These are phyloP conservation scores for Polychaeton citri DNA, from an alignment of 2,329 filamentous ascomycete genomes.

Conservation along the genomic window DNA sequence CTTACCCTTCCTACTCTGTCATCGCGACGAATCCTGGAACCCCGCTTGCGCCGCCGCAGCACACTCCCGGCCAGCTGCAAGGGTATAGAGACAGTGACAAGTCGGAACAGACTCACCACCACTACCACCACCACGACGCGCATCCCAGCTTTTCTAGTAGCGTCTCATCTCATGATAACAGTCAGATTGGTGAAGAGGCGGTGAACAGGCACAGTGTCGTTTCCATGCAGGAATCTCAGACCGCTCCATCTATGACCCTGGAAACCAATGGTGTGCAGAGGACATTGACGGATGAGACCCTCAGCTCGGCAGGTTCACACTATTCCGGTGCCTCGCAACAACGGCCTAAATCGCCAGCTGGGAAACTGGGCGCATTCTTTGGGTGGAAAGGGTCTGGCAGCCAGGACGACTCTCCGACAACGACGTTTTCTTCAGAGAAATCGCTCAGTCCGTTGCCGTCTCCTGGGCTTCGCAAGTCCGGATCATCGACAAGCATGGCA, in stretches of 20 bases:
- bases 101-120: too few species aligned
- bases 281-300: slow-evolving; percentile 20
- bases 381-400: slow-evolving; percentile 48
- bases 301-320: slow-evolving; percentile 7
- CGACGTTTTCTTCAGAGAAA: slow-evolving; percentile 45
- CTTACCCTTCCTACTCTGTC: too few species aligned
- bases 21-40: too few species aligned
- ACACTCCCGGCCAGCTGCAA: too few species aligned
- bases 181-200: background rate
- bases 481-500: slow-evolving; percentile 19
- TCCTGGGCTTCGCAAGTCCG: slow-evolving; percentile 24
- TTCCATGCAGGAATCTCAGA: slow-evolving; percentile 1
- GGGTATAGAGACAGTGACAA: too few species aligned
- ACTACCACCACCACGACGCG: too few species aligned
- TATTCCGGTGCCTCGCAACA: slow-evolving; percentile 5
- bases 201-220: background rate
- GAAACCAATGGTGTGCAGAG: slow-evolving; percentile 21
- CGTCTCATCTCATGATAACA: background rate
- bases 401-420: slow-evolving; percentile 40
- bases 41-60: too few species aligned
- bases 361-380: slow-evolving; percentile 51
- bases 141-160: background rate
- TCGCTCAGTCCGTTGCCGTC: slow-evolving; percentile 47
- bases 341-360: slow-evolving; percentile 31
- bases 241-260: slow-evolving; percentile 20